Evolutionary conservation across 148 eudicot genomes (phyloP).

Genomic region (Fagopyrum tataricum): DNA sequence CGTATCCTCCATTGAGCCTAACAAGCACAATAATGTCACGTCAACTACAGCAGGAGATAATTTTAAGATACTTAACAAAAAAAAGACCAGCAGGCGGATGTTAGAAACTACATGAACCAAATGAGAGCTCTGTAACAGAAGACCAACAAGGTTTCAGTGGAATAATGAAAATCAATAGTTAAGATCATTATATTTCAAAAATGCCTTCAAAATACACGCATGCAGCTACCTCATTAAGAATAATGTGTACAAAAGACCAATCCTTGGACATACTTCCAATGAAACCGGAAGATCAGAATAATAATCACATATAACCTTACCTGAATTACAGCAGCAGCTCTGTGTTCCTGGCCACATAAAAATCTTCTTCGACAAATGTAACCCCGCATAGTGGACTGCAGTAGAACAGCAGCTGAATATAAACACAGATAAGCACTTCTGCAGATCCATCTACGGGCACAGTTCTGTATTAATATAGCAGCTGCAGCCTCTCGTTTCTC

Average conservation of each 20-base stretch:
- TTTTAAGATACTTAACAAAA: neutral
- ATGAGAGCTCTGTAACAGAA: neutral
- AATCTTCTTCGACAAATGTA: constrained; percentile 58
- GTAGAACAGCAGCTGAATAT: constrained; percentile 31
- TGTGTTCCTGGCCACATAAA: constrained; percentile 46
- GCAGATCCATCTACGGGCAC: constrained; percentile 60
- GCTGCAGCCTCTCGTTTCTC: constrained; percentile 50
- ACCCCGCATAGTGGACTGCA: constrained; percentile 74
- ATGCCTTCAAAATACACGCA: neutral
- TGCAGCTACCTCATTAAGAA: neutral
- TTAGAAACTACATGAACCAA: constrained; percentile 1
- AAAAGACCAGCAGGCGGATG: neutral
- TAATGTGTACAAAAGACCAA: neutral
- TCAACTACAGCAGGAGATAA: neutral
- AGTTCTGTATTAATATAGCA: constrained; percentile 63
- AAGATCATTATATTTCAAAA: neutral
- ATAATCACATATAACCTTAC: constrained; percentile 22
- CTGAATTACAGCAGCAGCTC: constrained; percentile 84
- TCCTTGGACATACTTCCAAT: neutral
- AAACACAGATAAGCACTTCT: constrained; percentile 45
- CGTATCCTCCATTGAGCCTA: constrained; percentile 84
- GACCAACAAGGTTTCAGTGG: neutral
- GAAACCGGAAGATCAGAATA: neutral
- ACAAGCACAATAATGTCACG: neutral
- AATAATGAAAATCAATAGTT: neutral